Evolutionary conservation across 805 yeast genomes (phyloP).

Genomic region (Ogataea angusta): DNA sequence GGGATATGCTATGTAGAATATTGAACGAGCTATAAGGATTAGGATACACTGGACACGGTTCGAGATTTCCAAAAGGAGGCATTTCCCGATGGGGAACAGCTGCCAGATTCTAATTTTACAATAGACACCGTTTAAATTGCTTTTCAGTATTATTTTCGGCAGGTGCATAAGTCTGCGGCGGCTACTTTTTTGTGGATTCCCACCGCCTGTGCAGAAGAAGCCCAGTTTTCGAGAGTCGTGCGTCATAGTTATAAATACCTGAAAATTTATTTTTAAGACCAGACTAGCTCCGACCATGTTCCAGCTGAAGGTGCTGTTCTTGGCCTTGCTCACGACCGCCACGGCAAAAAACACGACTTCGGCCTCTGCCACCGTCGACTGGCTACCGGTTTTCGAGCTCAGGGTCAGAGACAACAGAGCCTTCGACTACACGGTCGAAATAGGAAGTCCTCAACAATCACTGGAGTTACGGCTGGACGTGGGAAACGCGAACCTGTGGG

Average conservation of each 20-base stretch:
- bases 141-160: not conserved
- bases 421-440: slow-evolving; percentile 23
- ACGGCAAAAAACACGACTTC: slow-evolving; percentile 6
- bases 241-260: not conserved
- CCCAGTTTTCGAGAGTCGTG: not conserved
- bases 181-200: not conserved
- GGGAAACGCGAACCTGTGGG: slow-evolving; percentile 29
- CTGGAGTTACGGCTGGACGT: slow-evolving; percentile 30
- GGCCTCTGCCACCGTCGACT: slow-evolving; percentile 9
- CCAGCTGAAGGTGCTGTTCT: not conserved
- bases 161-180: not conserved
- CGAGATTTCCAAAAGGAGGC: not conserved
- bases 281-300: slow-evolving; percentile 1
- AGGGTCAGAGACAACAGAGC: slow-evolving; percentile 13
- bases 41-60: not conserved
- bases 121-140: not conserved
- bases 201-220: not conserved
- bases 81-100: not conserved
- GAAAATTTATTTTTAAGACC: not conserved
- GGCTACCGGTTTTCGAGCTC: slow-evolving; percentile 21
- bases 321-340: not conserved
- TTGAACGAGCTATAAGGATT: not conserved
- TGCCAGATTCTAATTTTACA: not conserved
- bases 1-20: slow-evolving; percentile 8
- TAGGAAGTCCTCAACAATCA: slow-evolving; percentile 27